A percentile compares a stretch with the other conserved stretches of the same genome.
Evolutionary conservation across 495 filamentous ascomycete species (phyloP).

Genomic region (Aspergillus hancockii): DNA sequence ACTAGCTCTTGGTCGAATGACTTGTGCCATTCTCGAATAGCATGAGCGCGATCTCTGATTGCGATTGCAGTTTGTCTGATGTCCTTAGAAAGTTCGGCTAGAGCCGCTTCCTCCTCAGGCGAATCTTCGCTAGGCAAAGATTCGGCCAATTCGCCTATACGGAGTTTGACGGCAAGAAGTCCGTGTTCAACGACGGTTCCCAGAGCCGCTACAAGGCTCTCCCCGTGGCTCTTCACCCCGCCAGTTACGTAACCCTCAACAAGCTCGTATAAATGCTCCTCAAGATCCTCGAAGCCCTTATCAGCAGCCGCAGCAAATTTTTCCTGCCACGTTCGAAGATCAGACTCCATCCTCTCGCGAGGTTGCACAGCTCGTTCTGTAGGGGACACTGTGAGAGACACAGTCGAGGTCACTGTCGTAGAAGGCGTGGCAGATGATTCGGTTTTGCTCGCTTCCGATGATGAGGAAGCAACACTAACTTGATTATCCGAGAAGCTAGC

Average conservation of each 20-base stretch:
- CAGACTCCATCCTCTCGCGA: conserved; percentile 70
- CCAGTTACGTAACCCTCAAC: conserved; percentile 68
- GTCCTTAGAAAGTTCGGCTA: conserved; percentile 62
- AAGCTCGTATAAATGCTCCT: conserved; percentile 73
- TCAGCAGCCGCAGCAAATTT: conserved; percentile 83
- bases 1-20: conserved; percentile 70
- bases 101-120: conserved; percentile 55
- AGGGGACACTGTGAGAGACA: conserved; percentile 34
- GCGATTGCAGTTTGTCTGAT: conserved; percentile 71
- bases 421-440: conserved; percentile 27
- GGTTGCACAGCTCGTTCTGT: conserved; percentile 52
- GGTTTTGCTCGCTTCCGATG: conserved; percentile 22
- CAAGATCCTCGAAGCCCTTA: conserved; percentile 72
- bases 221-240: conserved; percentile 64
- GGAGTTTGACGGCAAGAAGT: conserved; percentile 63
- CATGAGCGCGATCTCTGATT: conserved; percentile 80
- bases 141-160: conserved; percentile 63
- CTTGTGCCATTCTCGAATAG: conserved; percentile 75
- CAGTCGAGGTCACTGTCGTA: conserved; percentile 21
- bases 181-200: conserved; percentile 63
- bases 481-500: conserved; percentile 34
- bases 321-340: conserved; percentile 78
- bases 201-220: conserved; percentile 66
- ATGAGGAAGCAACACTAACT: conserved; percentile 22
- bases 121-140: conserved; percentile 52